phyloP scores from a whole-genome alignment of 371 early-diverging fungal species.

The Batkoa obscura region DNA sequence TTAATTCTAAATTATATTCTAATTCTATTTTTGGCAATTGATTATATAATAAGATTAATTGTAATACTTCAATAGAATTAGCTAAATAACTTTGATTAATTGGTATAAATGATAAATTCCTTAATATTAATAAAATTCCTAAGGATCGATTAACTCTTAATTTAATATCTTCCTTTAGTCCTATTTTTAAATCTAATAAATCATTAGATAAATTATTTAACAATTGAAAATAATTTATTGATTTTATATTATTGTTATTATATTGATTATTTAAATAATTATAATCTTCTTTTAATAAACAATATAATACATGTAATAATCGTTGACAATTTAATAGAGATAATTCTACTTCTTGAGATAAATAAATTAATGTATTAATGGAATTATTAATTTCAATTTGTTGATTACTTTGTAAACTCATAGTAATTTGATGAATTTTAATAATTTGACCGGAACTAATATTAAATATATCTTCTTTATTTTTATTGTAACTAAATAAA shows the following conservation, averaged over 20 bases:
- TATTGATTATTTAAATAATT: too few relatives aligned
- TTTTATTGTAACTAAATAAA: neutral
- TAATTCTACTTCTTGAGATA: neutral
- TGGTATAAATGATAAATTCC: neutral
- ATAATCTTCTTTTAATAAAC: neutral
- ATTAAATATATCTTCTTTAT: neutral
- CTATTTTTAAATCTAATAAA: neutral
- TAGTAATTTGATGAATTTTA: neutral
- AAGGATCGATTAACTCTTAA: neutral
- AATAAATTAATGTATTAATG: neutral
- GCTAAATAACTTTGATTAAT: neutral
- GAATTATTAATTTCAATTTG: neutral
- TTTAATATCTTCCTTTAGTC: neutral
- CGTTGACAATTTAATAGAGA: neutral
- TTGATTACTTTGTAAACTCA: neutral
- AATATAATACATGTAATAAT: neutral
- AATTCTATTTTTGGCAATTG: neutral
- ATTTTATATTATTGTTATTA: too few relatives aligned
- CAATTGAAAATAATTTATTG: neutral
- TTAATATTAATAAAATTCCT: neutral
- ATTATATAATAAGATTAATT: neutral
- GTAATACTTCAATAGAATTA: neutral
- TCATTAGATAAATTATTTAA: neutral
- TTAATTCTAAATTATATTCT: neutral
- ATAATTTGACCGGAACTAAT: neutral